A percentile compares a stretch with the other conserved stretches of the same genome.
Evolutionary conservation across 1,284 basidiomycete species (phyloP).

Genomic region (Vanrija pseudolonga): DNA sequence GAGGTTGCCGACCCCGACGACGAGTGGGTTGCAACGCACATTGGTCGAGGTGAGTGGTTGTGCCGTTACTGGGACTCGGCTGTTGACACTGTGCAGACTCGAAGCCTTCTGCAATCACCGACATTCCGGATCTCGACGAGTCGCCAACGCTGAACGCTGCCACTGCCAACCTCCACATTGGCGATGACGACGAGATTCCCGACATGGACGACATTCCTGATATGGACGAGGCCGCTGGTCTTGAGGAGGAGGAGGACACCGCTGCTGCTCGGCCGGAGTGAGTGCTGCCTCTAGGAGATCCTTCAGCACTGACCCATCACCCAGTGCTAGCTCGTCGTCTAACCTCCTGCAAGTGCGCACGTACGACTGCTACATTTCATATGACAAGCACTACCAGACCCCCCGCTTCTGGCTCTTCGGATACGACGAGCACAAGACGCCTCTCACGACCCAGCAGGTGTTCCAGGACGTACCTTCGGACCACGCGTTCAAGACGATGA

Average conservation of each 20-base stretch:
- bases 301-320: background rate
- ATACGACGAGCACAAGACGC: constrained; percentile 89
- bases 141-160: constrained; percentile 40
- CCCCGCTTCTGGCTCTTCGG: constrained; percentile 92
- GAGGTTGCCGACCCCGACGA: constrained; percentile 46
- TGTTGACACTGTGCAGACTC: constrained; percentile 18
- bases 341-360: constrained; percentile 93
- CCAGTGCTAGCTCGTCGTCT: constrained; percentile 27
- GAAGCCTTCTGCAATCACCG: constrained; percentile 37
- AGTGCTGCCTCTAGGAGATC: background rate
- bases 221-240: constrained; percentile 72
- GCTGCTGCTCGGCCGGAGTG: constrained; percentile 43
- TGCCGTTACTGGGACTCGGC: background rate
- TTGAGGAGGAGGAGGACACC: constrained; percentile 71
- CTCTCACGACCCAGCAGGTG: constrained; percentile 81
- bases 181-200: constrained; percentile 58
- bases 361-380: constrained; percentile 98
- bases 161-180: constrained; percentile 47
- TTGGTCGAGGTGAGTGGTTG: constrained; percentile 39
- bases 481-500: constrained; percentile 97
- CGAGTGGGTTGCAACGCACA: constrained; percentile 54
- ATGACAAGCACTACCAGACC: constrained; percentile 98
- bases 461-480: constrained; percentile 98
- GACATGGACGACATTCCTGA: constrained; percentile 90
- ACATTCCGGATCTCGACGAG: constrained; percentile 29